Evolutionary conservation across 768 basidiomycete species (phyloP).

Genomic region (Tylopilus subfusipes): DNA sequence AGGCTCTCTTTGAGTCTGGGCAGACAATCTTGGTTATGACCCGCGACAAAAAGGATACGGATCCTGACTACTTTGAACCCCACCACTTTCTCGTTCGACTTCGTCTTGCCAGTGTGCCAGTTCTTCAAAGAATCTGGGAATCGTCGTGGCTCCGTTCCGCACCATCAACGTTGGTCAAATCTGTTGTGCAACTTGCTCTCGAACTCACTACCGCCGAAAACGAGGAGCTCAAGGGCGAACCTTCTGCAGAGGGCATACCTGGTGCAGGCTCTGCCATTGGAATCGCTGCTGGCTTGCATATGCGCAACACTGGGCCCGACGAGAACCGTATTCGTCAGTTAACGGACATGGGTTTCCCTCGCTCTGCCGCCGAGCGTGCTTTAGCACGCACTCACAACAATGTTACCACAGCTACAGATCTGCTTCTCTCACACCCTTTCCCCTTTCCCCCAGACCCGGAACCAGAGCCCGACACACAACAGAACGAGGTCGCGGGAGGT

Average conservation of each 20-base stretch:
- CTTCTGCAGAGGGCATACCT: slow-evolving; percentile 34
- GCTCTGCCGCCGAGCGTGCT: slow-evolving; percentile 83
- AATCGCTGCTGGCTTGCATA: slow-evolving; percentile 32
- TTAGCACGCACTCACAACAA: slow-evolving; percentile 85
- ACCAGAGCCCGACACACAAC: slow-evolving; percentile 23
- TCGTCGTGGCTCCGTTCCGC: slow-evolving; percentile 76
- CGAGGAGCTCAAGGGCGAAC: slow-evolving; percentile 60
- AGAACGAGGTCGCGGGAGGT: slow-evolving; percentile 11
- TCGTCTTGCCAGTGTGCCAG: slow-evolving; percentile 65
- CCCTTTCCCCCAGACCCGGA: slow-evolving; percentile 67
- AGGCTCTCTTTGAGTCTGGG: slow-evolving; percentile 77
- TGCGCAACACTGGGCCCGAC: slow-evolving; percentile 52
- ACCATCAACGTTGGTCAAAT: slow-evolving; percentile 70
- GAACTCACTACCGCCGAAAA: slow-evolving; percentile 80
- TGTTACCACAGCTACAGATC: slow-evolving; percentile 81
- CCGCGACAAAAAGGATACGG: slow-evolving; percentile 75
- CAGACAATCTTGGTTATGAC: slow-evolving; percentile 73
- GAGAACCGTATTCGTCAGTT: slow-evolving; percentile 79
- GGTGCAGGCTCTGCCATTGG: slow-evolving; percentile 31
- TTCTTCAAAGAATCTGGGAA: slow-evolving; percentile 72
- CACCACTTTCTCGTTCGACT: slow-evolving; percentile 84
- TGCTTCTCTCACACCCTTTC: slow-evolving; percentile 79
- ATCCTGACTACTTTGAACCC: slow-evolving; percentile 78
- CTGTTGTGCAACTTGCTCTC: slow-evolving; percentile 72
- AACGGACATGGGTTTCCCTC: slow-evolving; percentile 95